Percentiles rank a stretch among this genome's conserved stretches.
These are phyloP conservation scores for Euphrasia arctica DNA, from an alignment of 305 asterid genomes.

Conservation along the genomic window DNA sequence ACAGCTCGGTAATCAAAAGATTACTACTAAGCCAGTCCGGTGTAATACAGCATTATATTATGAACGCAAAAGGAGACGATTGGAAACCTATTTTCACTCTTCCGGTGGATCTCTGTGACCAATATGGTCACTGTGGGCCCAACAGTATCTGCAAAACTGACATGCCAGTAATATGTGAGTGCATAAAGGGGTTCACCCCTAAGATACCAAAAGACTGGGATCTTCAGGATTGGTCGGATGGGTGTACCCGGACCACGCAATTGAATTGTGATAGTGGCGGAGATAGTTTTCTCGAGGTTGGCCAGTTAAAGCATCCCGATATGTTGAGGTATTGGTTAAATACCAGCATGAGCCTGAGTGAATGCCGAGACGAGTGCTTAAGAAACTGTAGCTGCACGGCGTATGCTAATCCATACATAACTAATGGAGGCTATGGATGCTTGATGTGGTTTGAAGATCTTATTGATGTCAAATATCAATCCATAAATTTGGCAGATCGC, in stretches of 20 bases:
- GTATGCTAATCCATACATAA: constrained; percentile 31
- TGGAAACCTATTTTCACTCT: not conserved
- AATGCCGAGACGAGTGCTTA: constrained; percentile 35
- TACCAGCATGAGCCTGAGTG: constrained; percentile 27
- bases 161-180: constrained; percentile 26
- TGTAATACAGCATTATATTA: no score
- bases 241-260: constrained; percentile 34
- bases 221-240: constrained; percentile 37
- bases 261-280: constrained; percentile 32
- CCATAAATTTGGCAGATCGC: constrained; percentile 1
- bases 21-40: no score
- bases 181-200: constrained; percentile 38
- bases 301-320: constrained; percentile 39
- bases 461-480: constrained; percentile 29
- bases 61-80: not conserved
- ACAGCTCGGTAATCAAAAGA: no score
- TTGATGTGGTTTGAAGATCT: constrained; percentile 47
- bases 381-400: constrained; percentile 41
- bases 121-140: constrained; percentile 33
- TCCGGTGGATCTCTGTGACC: not conserved
- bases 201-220: constrained; percentile 36
- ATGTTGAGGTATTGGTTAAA: constrained; percentile 22
- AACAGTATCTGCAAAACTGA: constrained; percentile 36
- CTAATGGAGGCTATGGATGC: constrained; percentile 34
- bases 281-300: constrained; percentile 32